phyloP scores from a whole-genome alignment of 352 stramenopile species.

The Elongisporangium anandrum region DNA sequence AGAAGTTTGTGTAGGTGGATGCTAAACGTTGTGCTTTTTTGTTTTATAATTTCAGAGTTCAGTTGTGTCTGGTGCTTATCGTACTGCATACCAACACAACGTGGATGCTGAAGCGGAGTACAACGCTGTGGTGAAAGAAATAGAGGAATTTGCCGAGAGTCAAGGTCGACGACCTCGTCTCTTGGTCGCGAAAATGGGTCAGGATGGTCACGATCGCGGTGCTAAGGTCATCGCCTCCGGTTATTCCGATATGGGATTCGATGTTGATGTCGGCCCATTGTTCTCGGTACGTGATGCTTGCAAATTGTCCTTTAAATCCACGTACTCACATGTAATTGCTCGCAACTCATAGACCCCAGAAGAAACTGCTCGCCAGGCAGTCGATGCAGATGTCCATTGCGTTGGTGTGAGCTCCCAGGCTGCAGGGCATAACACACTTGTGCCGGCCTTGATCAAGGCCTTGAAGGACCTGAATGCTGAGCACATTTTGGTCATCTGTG shows the following conservation, averaged over 20 bases:
- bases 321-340: background rate
- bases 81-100: conserved; percentile 48
- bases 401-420: conserved; percentile 90
- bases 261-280: conserved; percentile 96
- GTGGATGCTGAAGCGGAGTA: conserved; percentile 84
- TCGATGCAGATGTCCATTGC: conserved; percentile 96
- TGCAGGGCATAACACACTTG: conserved; percentile 94
- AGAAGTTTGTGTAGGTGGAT: background rate
- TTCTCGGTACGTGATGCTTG: conserved; percentile 77
- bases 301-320: background rate
- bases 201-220: conserved; percentile 97
- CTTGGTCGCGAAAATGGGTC: conserved; percentile 94
- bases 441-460: conserved; percentile 90
- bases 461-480: conserved; percentile 89
- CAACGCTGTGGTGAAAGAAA: conserved; percentile 78
- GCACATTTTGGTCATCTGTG: conserved; percentile 93
- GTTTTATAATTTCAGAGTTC: conserved; percentile 25
- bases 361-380: conserved; percentile 64
- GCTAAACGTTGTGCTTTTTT: background rate
- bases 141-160: conserved; percentile 90
- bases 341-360: conserved; percentile 33
- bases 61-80: conserved; percentile 54
- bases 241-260: conserved; percentile 96
- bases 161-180: conserved; percentile 93
- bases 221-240: conserved; percentile 96